Conservation (phyloP, 1,139 yeast genomes). For the Saccharomyces hybrid region DNA sequence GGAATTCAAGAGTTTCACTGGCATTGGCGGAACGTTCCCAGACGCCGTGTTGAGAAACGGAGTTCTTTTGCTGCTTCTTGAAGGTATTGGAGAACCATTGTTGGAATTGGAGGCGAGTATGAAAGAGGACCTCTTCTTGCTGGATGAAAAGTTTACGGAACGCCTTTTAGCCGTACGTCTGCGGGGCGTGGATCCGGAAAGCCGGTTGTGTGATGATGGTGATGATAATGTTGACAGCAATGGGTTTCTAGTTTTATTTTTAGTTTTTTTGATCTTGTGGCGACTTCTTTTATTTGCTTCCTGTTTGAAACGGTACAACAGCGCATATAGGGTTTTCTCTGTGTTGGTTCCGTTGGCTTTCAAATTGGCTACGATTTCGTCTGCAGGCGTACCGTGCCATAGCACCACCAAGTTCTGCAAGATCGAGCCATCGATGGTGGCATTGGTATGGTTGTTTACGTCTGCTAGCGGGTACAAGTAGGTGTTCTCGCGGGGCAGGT, state of each 20-base stretch:
- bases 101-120: slow-evolving; percentile 3
- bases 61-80: slow-evolving; percentile 21
- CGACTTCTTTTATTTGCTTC: slow-evolving; percentile 24
- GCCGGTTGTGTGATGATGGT: neutral
- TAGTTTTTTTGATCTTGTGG: slow-evolving; percentile 21
- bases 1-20: neutral
- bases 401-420: slow-evolving; percentile 60
- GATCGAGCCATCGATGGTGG: slow-evolving; percentile 54
- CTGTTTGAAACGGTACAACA: slow-evolving; percentile 39
- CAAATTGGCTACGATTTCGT: slow-evolving; percentile 48
- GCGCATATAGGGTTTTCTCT: slow-evolving; percentile 67
- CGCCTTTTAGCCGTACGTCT: slow-evolving; percentile 11
- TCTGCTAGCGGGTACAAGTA: slow-evolving; percentile 45
- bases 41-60: slow-evolving; percentile 10
- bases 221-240: neutral
- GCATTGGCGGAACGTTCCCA: slow-evolving; percentile 6
- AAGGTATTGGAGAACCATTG: slow-evolving; percentile 27
- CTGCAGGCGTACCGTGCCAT: slow-evolving; percentile 62
- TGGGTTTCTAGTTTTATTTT: too few species aligned
- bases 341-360: slow-evolving; percentile 53
- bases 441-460: slow-evolving; percentile 19
- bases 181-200: neutral
- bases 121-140: neutral
- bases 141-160: slow-evolving; percentile 15
- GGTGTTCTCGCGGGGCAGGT: slow-evolving; percentile 58